A percentile compares a stretch with the other conserved stretches of the same genome.
Conservation (phyloP, 495 filamentous ascomycete species). For the Lepidopterella palustris region DNA sequence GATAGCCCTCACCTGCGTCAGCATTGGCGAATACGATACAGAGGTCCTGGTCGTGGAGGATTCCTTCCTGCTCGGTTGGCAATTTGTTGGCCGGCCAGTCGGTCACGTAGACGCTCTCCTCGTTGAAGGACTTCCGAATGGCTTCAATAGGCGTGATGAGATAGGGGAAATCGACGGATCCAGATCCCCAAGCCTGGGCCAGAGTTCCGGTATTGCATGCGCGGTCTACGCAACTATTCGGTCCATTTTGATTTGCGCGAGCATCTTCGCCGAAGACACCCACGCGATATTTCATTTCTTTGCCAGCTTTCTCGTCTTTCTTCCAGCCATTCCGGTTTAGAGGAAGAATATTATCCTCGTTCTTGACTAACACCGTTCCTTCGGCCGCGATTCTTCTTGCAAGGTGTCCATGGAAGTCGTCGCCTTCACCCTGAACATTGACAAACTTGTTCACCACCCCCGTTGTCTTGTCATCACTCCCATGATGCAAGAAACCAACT, state of each 20-base stretch:
- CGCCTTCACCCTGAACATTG: slow-evolving; percentile 55
- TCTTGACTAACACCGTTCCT: slow-evolving; percentile 82
- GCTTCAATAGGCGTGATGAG: slow-evolving; percentile 65
- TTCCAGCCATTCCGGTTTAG: slow-evolving; percentile 50
- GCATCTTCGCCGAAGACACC: slow-evolving; percentile 86
- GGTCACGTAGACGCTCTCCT: slow-evolving; percentile 52
- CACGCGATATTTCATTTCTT: slow-evolving; percentile 47
- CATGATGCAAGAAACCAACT: slow-evolving; percentile 57
- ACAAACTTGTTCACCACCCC: slow-evolving; percentile 72
- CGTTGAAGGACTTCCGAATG: slow-evolving; percentile 54
- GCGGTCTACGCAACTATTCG: slow-evolving; percentile 71
- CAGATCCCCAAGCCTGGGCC: slow-evolving; percentile 83
- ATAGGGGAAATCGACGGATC: slow-evolving; percentile 81
- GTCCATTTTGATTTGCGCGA: slow-evolving; percentile 55
- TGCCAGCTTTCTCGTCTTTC: slow-evolving; percentile 31
- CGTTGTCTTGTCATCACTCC: slow-evolving; percentile 50
- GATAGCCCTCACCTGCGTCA: slow-evolving; percentile 60
- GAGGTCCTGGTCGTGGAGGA: slow-evolving; percentile 53
- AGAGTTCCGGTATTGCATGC: slow-evolving; percentile 80
- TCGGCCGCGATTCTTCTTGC: slow-evolving; percentile 73
- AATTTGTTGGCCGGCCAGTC: slow-evolving; percentile 56
- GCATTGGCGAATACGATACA: slow-evolving; percentile 60
- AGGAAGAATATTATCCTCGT: slow-evolving; percentile 56
- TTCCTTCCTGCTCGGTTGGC: slow-evolving; percentile 38
- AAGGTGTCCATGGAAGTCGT: slow-evolving; percentile 60